Evolutionary conservation across 352 stramenopile genomes (phyloP), one percentile per base, ranked within the genome.

Genomic region (Phytophthora palmivora): DNA sequence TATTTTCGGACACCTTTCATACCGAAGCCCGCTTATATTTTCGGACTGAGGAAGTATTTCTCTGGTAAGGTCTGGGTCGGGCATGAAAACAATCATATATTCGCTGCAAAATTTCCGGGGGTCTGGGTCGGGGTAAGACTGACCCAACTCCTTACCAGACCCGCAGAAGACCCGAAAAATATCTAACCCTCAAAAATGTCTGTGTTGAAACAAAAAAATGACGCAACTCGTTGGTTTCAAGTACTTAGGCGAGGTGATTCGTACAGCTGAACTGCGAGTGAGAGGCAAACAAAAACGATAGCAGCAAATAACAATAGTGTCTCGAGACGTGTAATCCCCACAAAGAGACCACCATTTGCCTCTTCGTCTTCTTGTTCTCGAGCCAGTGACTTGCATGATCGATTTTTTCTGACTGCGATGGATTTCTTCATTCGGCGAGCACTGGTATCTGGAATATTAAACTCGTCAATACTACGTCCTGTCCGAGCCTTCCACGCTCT

Each of bases 381-480:
- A 42, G 44, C 28, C n/a, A 21, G 12, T 24, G 14, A 19, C n/a
- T 65, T 42, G 7, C 7, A 2, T 11, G 39, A 19, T 22, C 26
- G 54, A 32, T 34, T 45, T 26, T 22, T 51, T 15, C 41, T 49
- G 21, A 21, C 6, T 9, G 15, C 37, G 19, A 24, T 22, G 32
- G 34, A 1, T 28, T 51, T 56, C 41, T 61, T 53, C 47, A 33
- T 48, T 6, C 22, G 15, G 8, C 54, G 38, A 33, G 15, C n/a
- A 10, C 18, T 26, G 15, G 41, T 41, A 15, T 11, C 16, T 24
- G 63, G 44, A 33, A 58, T 61, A 22, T 28, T 15, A 62, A 72
- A 72, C 37, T 67, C 57, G 36, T 72, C 63, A 14, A 72, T 72
- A 41, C 56, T 67, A 38, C n/a, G 50, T 22, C 63, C 63, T 34